Evolutionary conservation across 2,329 filamentous ascomycete species (phyloP), one percentile per base, ranked within the genome.

Genomic region (Fusarium equiseti): DNA sequence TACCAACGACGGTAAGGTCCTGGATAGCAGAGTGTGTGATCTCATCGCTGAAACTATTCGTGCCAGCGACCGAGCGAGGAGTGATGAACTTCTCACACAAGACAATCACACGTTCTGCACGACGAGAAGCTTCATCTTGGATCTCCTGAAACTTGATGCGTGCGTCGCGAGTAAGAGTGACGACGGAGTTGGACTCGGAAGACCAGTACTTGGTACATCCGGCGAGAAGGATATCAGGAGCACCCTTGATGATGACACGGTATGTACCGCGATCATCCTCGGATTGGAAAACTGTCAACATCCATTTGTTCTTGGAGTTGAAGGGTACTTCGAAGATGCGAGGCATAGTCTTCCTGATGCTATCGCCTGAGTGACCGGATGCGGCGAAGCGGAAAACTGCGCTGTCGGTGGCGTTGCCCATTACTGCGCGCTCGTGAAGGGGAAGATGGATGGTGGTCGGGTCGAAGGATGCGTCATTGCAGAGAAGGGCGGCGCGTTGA

Each of bases 21-120:
- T 79, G 71, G 0, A 83, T 78, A 8, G 81, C 81, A 1, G 75
- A 76, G 13, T 78, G 77, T 8, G 81, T 75, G 6, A 86, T 79
- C 60, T 87, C 85, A n/a, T 87, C 84, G 48, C 79, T 84, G 63
- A 87, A 87, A 3, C 79, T 82, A 46, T 86, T 86, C 29, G 84
- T 82, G 7, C 79, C 78, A 8, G 78, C 72, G 4, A 70, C 57
- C 3, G 72, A 64, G 2, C 43, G 45, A 13, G 79, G 77, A 1
- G 56, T 66, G 9, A 79, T 75, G 11, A 76, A 76, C 61, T 81
- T 81, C 50, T 83, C 79, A 38, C 80, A 83, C 4, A 84, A 68
- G 0, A 84, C 75, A 32, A 83, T 82, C 16, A 85, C 82, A 53
- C 83, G 77, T 59, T 85, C 82, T 2, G 82, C 83, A 3, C 82